A percentile compares a stretch with the other conserved stretches of the same genome.
phyloP scores from a whole-genome alignment of 2,329 filamentous ascomycete species.

The Emmonsia crescens region DNA sequence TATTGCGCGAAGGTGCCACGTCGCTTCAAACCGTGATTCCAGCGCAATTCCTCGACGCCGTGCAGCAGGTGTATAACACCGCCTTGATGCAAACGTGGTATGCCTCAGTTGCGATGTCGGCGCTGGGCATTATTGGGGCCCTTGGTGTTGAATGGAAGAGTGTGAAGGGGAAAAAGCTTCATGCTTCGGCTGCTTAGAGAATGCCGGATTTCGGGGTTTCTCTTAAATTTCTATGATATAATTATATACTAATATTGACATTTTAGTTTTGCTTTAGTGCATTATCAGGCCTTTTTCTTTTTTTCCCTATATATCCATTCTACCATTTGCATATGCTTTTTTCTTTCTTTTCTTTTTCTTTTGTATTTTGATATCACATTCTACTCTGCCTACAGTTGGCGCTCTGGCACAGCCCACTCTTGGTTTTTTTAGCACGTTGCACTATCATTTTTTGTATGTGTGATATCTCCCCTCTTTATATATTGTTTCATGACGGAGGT shows the following conservation, averaged over 20 bases:
- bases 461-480: too few relatives aligned
- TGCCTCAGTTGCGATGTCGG: slow-evolving; percentile 28
- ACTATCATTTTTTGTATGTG: too few relatives aligned
- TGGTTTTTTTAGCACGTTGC: too few relatives aligned
- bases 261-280: not conserved
- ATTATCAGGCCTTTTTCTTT: not conserved
- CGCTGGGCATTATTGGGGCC: slow-evolving; percentile 24
- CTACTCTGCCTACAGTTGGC: not conserved
- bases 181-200: slow-evolving; percentile 9
- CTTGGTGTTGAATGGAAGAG: slow-evolving; percentile 32
- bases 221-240: not conserved
- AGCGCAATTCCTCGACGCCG: slow-evolving; percentile 17
- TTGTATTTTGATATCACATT: not conserved
- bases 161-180: slow-evolving; percentile 27
- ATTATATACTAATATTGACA: too few relatives aligned
- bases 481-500: too few relatives aligned
- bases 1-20: slow-evolving; percentile 29
- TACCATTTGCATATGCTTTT: not conserved
- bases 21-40: slow-evolving; percentile 23
- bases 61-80: slow-evolving; percentile 28
- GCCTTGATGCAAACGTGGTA: slow-evolving; percentile 31
- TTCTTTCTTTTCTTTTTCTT: not conserved
- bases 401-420: not conserved
- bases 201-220: not conserved
- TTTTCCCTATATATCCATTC: not conserved